These are phyloP conservation scores for Kuraishia cidri DNA, from an alignment of 805 yeast species.

Conservation along the genomic window DNA sequence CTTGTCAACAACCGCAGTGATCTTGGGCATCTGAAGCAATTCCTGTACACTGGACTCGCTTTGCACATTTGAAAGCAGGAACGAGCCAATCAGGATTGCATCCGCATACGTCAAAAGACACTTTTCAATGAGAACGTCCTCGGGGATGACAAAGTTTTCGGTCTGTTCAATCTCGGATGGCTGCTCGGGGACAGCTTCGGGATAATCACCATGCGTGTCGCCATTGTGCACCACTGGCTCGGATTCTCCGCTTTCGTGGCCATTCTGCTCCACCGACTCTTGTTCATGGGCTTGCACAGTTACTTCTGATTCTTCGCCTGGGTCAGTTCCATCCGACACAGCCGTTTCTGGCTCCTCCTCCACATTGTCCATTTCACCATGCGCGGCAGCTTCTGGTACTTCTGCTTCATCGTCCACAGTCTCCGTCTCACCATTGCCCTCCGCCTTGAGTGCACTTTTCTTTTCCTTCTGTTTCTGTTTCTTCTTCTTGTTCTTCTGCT, in stretches of 20 bases:
- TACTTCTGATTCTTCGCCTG: slow-evolving; percentile 1
- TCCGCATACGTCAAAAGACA: slow-evolving; percentile 2
- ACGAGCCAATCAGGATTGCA: neutral
- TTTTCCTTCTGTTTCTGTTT: slow-evolving; percentile 1
- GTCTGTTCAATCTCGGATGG: too few species aligned
- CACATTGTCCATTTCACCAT: slow-evolving; percentile 1
- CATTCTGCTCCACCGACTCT: too few species aligned
- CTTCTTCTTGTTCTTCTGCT: slow-evolving; percentile 3
- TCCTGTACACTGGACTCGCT: neutral
- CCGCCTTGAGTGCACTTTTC: slow-evolving; percentile 1
- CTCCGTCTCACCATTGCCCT: slow-evolving; percentile 1
- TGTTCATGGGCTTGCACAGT: too few species aligned
- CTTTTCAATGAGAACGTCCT: neutral
- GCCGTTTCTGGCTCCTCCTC: neutral
- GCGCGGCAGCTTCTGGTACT: too few species aligned
- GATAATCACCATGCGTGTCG: too few species aligned
- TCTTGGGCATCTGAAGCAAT: too few species aligned
- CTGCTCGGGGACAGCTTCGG: too few species aligned
- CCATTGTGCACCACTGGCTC: too few species aligned
- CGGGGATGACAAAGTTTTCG: too few species aligned
- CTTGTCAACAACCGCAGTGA: too few species aligned
- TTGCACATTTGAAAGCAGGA: neutral
- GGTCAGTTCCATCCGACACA: too few species aligned
- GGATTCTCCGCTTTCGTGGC: too few species aligned
- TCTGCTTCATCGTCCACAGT: slow-evolving; percentile 1